Conservation (phyloP, 805 yeast species). For the Metschnikowia vanudenii region DNA sequence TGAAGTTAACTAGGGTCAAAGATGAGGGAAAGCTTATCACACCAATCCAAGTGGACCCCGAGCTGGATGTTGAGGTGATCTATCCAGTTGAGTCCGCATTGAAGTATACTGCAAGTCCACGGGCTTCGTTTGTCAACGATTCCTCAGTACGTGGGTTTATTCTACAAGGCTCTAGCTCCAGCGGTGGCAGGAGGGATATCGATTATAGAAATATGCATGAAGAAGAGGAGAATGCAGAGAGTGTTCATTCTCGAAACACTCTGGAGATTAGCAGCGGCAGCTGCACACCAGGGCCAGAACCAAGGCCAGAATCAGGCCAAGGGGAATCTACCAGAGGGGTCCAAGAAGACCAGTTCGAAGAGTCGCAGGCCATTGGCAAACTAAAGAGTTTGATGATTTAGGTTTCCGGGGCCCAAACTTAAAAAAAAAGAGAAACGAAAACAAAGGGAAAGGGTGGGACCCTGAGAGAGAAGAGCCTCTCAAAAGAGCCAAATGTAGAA, state of each 20-base stretch:
- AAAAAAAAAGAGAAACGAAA: background rate
- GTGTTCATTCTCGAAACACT: background rate
- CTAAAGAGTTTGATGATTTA: slow-evolving; percentile 8
- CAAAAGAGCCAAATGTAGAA: slow-evolving; percentile 41
- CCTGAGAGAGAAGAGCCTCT: background rate
- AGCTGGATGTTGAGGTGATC: background rate
- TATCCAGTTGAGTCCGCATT: background rate
- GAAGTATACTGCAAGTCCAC: slow-evolving; percentile 17
- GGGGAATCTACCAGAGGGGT: background rate
- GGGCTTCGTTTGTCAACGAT: slow-evolving; percentile 14
- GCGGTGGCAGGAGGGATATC: background rate
- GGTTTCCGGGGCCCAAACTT: background rate
- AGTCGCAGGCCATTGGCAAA: slow-evolving; percentile 7
- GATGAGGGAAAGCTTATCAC: background rate
- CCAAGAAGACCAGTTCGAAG: background rate
- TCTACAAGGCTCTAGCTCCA: slow-evolving; percentile 1
- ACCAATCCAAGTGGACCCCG: background rate
- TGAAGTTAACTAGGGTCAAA: slow-evolving; percentile 22
- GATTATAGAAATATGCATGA: background rate
- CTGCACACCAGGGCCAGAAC: background rate
- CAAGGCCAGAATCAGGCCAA: too few relatives aligned
- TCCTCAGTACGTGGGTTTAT: slow-evolving; percentile 12
- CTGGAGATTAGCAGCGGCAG: background rate
- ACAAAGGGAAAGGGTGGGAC: background rate
- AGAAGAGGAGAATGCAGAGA: background rate